A percentile compares a stretch with the other conserved stretches of the same genome.
These are phyloP conservation scores for Leccinum subgranulosum DNA, from an alignment of 768 basidiomycete genomes.

Conservation along the genomic window DNA sequence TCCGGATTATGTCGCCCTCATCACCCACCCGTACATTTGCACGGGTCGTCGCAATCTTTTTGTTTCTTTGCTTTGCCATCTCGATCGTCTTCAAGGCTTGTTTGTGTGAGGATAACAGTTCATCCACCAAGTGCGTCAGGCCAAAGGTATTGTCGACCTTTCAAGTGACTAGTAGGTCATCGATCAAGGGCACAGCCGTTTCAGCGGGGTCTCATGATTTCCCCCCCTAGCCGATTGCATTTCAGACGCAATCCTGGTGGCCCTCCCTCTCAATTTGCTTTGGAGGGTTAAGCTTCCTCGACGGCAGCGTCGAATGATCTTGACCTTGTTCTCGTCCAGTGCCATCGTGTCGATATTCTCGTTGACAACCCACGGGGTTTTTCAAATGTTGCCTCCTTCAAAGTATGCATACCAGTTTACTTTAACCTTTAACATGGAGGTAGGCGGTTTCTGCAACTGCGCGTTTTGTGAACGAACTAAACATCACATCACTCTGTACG, in stretches of 20 bases:
- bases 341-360: constrained; percentile 6
- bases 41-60: not conserved
- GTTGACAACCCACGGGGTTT: not conserved
- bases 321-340: constrained; percentile 12
- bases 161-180: not conserved
- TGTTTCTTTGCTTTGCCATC: not conserved
- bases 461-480: not conserved
- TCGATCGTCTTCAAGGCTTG: not conserved
- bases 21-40: not conserved
- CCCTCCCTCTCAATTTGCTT: constrained; percentile 3
- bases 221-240: not conserved
- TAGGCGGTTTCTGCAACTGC: not conserved
- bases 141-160: not conserved
- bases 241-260: not conserved
- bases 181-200: not conserved
- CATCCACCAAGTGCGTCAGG: not conserved
- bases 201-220: not conserved
- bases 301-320: constrained; percentile 16
- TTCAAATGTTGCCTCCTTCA: not conserved
- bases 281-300: constrained; percentile 14
- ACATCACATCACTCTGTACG: not conserved
- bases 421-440: not conserved
- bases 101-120: not conserved
- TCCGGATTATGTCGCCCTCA: not conserved
- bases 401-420: not conserved